phyloP scores from a whole-genome alignment of 441 rosid species.

The Populus trichocarpa region DNA sequence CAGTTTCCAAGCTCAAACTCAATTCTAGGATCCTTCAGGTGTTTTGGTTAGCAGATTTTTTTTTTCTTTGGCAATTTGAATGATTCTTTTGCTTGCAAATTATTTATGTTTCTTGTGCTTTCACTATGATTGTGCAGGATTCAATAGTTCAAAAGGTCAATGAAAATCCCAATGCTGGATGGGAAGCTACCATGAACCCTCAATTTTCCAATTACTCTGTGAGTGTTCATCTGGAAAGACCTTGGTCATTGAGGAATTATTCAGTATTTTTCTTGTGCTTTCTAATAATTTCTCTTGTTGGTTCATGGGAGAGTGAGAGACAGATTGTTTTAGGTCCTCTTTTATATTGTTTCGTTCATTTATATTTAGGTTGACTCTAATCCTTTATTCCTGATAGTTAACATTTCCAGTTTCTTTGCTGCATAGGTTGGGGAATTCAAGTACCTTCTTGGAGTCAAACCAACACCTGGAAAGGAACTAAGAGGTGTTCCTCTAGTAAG shows the following conservation, averaged over 20 bases:
- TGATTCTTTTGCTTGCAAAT: not conserved
- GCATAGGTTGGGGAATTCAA: constrained; percentile 78
- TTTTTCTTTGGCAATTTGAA: not conserved
- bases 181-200: constrained; percentile 77
- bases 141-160: constrained; percentile 67
- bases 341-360: constrained; percentile 1
- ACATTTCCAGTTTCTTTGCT: constrained; percentile 12
- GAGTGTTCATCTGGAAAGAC: constrained; percentile 25
- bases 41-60: not conserved
- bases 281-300: not conserved
- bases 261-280: not conserved
- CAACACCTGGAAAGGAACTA: constrained; percentile 50
- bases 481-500: constrained; percentile 52
- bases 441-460: constrained; percentile 72
- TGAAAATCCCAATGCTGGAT: constrained; percentile 75
- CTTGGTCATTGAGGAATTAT: not conserved
- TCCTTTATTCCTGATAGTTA: not conserved
- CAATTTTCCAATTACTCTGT: constrained; percentile 67
- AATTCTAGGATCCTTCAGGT: constrained; percentile 74
- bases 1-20: constrained; percentile 51
- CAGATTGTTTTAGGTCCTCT: not conserved
- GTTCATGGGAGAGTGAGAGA: not conserved
- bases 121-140: constrained; percentile 38
- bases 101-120: constrained; percentile 12
- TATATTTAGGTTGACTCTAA: not conserved